phyloP scores from a whole-genome alignment of 2,329 filamentous ascomycete species.

The Botrytis hyacinthi region DNA sequence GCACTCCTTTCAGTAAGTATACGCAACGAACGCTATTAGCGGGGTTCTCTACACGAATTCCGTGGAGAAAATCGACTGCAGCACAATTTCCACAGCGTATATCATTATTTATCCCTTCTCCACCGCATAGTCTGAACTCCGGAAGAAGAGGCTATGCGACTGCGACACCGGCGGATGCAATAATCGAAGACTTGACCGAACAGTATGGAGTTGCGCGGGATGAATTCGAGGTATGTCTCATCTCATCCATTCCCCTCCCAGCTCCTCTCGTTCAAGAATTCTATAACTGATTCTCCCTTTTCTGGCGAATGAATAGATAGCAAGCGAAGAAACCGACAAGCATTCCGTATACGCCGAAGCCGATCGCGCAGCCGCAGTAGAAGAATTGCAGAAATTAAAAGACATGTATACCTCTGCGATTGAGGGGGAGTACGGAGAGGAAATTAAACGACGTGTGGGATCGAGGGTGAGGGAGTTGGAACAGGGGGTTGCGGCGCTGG shows the following conservation, averaged over 20 bases:
- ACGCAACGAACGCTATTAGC: neutral
- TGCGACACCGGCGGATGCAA: neutral
- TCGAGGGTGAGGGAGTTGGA: constrained; percentile 47
- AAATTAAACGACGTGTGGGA: constrained; percentile 45
- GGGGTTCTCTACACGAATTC: neutral
- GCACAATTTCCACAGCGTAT: neutral
- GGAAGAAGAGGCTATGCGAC: neutral
- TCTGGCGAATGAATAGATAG: constrained; percentile 37
- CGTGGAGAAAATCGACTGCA: neutral
- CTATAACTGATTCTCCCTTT: neutral
- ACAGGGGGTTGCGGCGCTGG: constrained; percentile 44
- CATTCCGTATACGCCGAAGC: constrained; percentile 47
- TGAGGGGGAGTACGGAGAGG: constrained; percentile 41
- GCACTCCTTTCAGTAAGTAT: too few species aligned
- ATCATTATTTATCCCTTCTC: accelerated
- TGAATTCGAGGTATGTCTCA: constrained; percentile 42
- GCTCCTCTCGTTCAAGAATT: too few species aligned
- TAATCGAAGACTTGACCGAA: constrained; percentile 16
- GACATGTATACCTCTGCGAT: constrained; percentile 37
- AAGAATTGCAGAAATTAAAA: constrained; percentile 44
- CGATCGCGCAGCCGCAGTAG: constrained; percentile 46
- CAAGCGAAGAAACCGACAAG: constrained; percentile 46
- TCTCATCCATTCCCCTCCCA: accelerated
- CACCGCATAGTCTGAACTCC: accelerated
- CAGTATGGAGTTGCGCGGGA: constrained; percentile 45